Base-by-base conservation (phyloP, 805 yeast genomes). In the Candida stauntonica region DNA sequence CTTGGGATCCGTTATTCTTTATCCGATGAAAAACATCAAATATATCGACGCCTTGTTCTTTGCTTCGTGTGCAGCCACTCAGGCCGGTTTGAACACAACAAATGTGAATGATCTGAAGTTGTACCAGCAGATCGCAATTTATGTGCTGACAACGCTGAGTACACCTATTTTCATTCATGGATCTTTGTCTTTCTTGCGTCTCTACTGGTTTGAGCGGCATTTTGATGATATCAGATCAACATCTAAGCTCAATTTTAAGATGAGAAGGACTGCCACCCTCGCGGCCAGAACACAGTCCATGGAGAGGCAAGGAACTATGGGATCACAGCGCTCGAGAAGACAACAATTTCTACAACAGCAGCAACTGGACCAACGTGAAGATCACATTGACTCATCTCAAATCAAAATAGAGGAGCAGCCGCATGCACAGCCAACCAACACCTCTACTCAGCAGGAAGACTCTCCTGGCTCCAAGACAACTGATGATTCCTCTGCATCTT, bases 91-190 rank as follows among this genome's bases (percentile, higher is more conserved):
- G 39, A 88, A 87, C 57, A 82, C 96, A 0, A 67, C 86, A 17
- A 77, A 87, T 50, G 47, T 81, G 27, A 86, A 86, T 56, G 61
- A 66, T 0, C 48, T 89, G 40, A 62, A 70, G 0, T 58, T 84
- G 31, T 91, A 81, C 63, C 99, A 93, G 60, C 98, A 91, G 56
- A 73, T 88, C 13, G 67, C 73, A 8, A 60, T 91, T 3, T 86
- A 81, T 55, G 47, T 85, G 11, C 43, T 77, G 3, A 63, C 89
- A 20, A 67, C 77, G 46, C 50, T 87, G 16, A 75, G 94, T 4
- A 88, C 95, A 0, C 98, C 98, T 1, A 85, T 93, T 16, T 81
- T 82, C 55, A 86, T 94, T 38, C 95, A 93, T 58, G 77, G 95
- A 0, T 72, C 75, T 2, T 65, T 93, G 26, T 79, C 87, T 7